These are phyloP conservation scores for Parafenestella ontariensis DNA, from an alignment of 2,329 filamentous ascomycete genomes.

Conservation along the genomic window DNA sequence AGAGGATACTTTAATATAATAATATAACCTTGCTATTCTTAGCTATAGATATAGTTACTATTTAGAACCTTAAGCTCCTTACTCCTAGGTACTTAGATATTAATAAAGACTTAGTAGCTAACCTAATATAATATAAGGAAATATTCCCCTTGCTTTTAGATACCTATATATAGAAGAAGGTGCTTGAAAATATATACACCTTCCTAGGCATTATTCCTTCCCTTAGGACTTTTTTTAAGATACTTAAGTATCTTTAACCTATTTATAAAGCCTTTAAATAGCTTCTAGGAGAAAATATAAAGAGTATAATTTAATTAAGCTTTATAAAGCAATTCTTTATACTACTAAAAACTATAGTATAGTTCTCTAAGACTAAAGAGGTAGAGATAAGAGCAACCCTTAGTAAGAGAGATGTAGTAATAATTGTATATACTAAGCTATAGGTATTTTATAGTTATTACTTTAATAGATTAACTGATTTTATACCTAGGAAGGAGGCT, in stretches of 20 bases:
- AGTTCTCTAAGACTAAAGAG: neutral
- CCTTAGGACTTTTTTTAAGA: slow-evolving; percentile 23
- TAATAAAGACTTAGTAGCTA: no score
- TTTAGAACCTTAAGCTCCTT: no score
- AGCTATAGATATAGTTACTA: no score
- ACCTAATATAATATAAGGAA: no score
- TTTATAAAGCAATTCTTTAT: slow-evolving; percentile 12
- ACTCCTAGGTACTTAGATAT: no score
- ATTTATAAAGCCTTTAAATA: slow-evolving; percentile 16
- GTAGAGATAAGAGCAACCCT: no score
- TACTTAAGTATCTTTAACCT: slow-evolving; percentile 22
- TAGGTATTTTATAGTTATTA: slow-evolving; percentile 16
- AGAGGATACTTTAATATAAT: no score
- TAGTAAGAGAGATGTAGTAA: slow-evolving; percentile 6
- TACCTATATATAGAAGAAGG: neutral
- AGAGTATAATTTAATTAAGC: slow-evolving; percentile 15
- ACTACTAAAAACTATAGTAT: slow-evolving; percentile 8
- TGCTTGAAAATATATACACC: slow-evolving; percentile 13
- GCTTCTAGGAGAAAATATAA: slow-evolving; percentile 14
- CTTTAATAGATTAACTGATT: slow-evolving; percentile 15
- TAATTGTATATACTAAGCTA: slow-evolving; percentile 15
- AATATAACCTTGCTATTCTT: no score
- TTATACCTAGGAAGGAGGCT: slow-evolving; percentile 15
- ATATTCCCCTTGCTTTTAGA: no score
- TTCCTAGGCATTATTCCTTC: slow-evolving; percentile 12